Base-by-base conservation (phyloP, 495 filamentous ascomycete species). In the Endocarpon pusillum region DNA sequence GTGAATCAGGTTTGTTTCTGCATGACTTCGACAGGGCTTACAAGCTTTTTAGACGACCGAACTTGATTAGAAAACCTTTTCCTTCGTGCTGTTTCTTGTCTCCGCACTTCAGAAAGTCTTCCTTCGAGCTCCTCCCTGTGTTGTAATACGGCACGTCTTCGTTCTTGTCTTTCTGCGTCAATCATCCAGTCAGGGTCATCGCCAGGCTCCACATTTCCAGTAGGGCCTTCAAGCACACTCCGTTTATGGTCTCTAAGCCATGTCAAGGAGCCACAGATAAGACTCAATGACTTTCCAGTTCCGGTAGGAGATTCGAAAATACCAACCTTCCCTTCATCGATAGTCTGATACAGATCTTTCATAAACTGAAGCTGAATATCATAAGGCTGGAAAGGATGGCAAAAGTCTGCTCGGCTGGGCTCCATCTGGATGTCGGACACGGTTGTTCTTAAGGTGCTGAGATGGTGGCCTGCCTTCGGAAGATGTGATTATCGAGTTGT, bases 261-360 rank as follows among this genome's bases (percentile, higher is more conserved):
- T 1, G 89, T 94, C 42, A 97, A 56, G 21, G 89, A 73, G 33
- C 75, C 77, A 57, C 89, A 97, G 42, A 97, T 93, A 15, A 97
- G 60, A 47, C 89, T 96, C 12, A 97, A 53, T 2, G 91, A 94
- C 71, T 97, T 97, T n/a, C 89, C 86, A 75, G 53, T 62, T 60
- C 74, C 89, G 38, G 89, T 96, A 28, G 89, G 89, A 36, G 81
- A 91, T 52, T 97, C 89, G 31, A 97, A 77, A 36, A 97, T 84
- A 12, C 82, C 89, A 21, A 94, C 65, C 42, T 73, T 74, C 18
- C 81, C 79, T 28, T 73, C 61, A 44, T 93, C 76, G 19, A 96
- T 68, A 31, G 81, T 81, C 19, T 69, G 55, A 44, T 96, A 97
- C 8, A 91, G 62, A 1, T 80, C 70, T 33, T 66, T 73, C 89